Base-by-base conservation (phyloP, 2,329 filamentous ascomycete species). In the Fusarium sp. region DNA sequence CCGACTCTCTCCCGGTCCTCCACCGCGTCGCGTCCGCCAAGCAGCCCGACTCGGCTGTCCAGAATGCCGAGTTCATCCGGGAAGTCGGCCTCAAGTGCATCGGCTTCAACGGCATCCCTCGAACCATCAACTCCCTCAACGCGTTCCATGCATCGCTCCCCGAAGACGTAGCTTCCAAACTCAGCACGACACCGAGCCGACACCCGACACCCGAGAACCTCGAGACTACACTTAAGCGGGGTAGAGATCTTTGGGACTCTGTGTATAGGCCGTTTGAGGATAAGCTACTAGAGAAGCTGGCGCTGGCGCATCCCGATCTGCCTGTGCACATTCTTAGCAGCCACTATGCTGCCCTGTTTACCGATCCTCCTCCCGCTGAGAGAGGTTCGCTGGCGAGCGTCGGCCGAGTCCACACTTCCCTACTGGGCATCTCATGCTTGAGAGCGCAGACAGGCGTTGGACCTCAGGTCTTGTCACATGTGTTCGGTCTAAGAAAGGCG, bases 91-190 rank as follows among this genome's bases (percentile, higher is more conserved):
- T 94, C 71, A 94, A 94, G 81, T 94, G 92, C 82, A 94, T 95
- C 81, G 91, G 91, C 67, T 94, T 95, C 87, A 94, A 94, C 84
- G 93, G 93, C 74, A 94, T 97, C 76, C 94, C 94, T 2, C 92
- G 94, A 74, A 93, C 92, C 29, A 97, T 97, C 85, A 97, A 97
- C 87, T 92, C 90, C 77, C 91, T 97, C 2, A 92, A 91, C 77
- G 91, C 91, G 27, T 95, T 95, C 86, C 87, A 89, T 77, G 85
- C 87, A 42, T 85, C 86, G 31, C 89, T 97, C 0, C 91, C 93
- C 0, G 68, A 84, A 0, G 82, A 88, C 6, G 84, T 95, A 6
- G 81, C 85, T 4, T 80, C 85, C 1, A 79, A 82, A 6, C 87
- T 96, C 5, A 87, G 87, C 66, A 90, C 86, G 1, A 83, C 79